A percentile compares a stretch with the other conserved stretches of the same genome.
Conservation (phyloP, 768 basidiomycete species). For the Mycena sanguinolenta region DNA sequence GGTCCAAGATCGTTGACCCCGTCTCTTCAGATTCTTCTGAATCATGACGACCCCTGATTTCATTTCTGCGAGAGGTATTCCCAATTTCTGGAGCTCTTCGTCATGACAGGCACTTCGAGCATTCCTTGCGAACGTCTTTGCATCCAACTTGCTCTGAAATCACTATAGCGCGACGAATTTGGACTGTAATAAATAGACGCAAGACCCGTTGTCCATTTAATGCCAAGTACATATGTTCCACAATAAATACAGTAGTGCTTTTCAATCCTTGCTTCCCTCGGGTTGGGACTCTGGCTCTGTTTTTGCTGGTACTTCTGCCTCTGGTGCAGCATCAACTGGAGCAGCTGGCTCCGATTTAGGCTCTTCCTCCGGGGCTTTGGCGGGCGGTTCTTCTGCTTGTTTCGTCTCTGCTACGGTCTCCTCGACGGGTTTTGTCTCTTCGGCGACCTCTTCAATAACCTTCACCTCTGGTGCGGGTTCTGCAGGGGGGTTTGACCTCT, state of each 20-base stretch:
- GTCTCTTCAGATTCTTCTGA: conserved; percentile 46
- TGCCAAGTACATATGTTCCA: conserved; percentile 14
- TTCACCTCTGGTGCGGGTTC: conserved; percentile 22
- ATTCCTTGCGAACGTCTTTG: background rate
- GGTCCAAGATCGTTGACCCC: conserved; percentile 54
- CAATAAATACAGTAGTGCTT: background rate
- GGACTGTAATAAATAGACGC: background rate
- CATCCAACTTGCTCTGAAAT: background rate
- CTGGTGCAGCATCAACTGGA: background rate
- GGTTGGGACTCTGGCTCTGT: background rate
- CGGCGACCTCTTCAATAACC: conserved; percentile 10
- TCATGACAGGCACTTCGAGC: background rate
- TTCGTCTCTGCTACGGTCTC: conserved; percentile 20
- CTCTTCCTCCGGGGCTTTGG: background rate
- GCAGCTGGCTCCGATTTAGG: background rate
- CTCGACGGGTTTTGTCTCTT: conserved; percentile 20
- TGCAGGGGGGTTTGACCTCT: conserved; percentile 22
- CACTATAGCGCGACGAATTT: background rate
- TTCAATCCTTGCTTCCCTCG: conserved; percentile 12
- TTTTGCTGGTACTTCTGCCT: background rate
- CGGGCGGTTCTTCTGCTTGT: background rate
- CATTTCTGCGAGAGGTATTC: background rate
- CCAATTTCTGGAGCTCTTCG: background rate
- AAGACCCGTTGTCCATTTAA: background rate
- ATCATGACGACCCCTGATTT: conserved; percentile 32